Evolutionary conservation across 139 green algal genomes (phyloP).

Genomic region (Pseudopediastrum boryanum): DNA sequence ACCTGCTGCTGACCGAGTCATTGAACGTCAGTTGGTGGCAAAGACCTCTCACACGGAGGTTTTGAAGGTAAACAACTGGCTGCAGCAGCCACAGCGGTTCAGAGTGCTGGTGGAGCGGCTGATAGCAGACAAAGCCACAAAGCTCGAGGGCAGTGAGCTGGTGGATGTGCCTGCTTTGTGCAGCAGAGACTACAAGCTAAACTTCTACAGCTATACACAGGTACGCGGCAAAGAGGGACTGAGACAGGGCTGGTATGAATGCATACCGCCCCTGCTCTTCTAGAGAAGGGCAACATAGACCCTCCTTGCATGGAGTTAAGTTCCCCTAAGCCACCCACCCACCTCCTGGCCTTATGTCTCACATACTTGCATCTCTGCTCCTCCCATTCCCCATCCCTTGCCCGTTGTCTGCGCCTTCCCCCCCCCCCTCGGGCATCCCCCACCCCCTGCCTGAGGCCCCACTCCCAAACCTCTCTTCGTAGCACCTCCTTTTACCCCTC

Average conservation of each 20-base stretch:
- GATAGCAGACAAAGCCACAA: conserved; percentile 41
- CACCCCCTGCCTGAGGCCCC: too few relatives aligned
- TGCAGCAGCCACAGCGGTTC: conserved; percentile 79
- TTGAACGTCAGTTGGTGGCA: conserved; percentile 55
- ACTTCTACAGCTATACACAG: conserved; percentile 59
- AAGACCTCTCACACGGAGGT: conserved; percentile 62
- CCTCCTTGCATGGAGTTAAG: too few relatives aligned
- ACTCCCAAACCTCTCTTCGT: too few relatives aligned
- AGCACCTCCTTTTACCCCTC: too few relatives aligned
- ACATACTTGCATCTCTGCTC: too few relatives aligned
- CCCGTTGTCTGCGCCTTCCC: too few relatives aligned
- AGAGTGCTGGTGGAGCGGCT: conserved; percentile 49
- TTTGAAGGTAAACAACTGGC: conserved; percentile 80
- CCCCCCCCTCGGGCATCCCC: too few relatives aligned
- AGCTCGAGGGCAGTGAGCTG: conserved; percentile 57
- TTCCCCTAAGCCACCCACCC: too few relatives aligned
- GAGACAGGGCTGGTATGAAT: not conserved
- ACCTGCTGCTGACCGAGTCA: conserved; percentile 22
- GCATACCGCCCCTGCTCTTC: not conserved
- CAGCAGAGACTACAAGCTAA: conserved; percentile 72
- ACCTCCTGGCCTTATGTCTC: too few relatives aligned
- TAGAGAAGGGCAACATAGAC: not conserved
- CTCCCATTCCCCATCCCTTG: too few relatives aligned
- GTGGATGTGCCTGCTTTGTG: conserved; percentile 70
- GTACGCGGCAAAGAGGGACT: conserved; percentile 28